Percentiles rank a stretch among this genome's conserved stretches.
These are phyloP conservation scores for Apiotrichum veenhuisii DNA, from an alignment of 1,284 basidiomycete species.

Conservation along the genomic window DNA sequence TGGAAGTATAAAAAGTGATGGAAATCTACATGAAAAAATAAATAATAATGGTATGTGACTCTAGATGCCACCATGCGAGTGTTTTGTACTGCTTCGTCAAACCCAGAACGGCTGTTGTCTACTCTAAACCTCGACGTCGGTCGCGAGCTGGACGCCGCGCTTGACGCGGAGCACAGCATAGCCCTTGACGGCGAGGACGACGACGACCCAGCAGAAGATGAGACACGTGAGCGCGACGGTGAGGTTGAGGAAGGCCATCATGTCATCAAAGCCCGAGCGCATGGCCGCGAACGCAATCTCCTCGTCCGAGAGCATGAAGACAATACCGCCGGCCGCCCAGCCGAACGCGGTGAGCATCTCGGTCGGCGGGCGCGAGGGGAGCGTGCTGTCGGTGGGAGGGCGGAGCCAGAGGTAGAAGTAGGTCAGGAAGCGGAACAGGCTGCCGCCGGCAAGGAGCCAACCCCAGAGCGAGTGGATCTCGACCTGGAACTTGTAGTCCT, in stretches of 20 bases:
- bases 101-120: not conserved
- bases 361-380: slow-evolving; percentile 90
- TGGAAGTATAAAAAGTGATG: too few relatives aligned
- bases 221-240: slow-evolving; percentile 73
- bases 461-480: slow-evolving; percentile 91
- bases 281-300: slow-evolving; percentile 88
- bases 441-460: slow-evolving; percentile 75
- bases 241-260: slow-evolving; percentile 48
- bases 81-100: not conserved
- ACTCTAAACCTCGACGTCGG: slow-evolving; percentile 1
- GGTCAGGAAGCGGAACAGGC: slow-evolving; percentile 57
- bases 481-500: slow-evolving; percentile 69
- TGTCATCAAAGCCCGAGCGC: slow-evolving; percentile 81
- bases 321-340: slow-evolving; percentile 75
- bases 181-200: slow-evolving; percentile 70
- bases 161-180: slow-evolving; percentile 52
- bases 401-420: slow-evolving; percentile 92
- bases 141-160: slow-evolving; percentile 13
- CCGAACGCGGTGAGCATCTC: slow-evolving; percentile 86
- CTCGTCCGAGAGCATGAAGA: slow-evolving; percentile 89
- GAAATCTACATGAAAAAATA: too few relatives aligned
- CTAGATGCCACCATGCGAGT: too few relatives aligned
- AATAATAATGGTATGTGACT: too few relatives aligned
- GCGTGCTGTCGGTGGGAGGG: slow-evolving; percentile 57
- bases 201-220: slow-evolving; percentile 72